Conservation (phyloP, 148 eudicot genomes). For the Silene uniflora region DNA sequence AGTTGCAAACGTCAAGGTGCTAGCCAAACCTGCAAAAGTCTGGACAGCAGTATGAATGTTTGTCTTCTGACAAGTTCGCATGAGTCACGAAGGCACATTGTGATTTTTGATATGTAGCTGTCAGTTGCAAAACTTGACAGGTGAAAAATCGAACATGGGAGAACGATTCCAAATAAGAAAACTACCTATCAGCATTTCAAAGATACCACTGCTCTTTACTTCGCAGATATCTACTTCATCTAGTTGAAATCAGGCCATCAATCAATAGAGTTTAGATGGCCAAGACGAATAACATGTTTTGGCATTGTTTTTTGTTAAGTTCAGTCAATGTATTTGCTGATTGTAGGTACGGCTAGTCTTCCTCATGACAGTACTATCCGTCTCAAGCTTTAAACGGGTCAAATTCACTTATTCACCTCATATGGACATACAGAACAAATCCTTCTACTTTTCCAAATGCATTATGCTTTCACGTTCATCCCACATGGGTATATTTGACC, state of each 20-base stretch:
- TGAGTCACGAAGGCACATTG: slow-evolving; percentile 91
- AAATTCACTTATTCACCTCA: no score
- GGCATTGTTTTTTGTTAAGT: not conserved
- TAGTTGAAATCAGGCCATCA: not conserved
- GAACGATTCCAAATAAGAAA: not conserved
- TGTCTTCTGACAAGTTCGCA: slow-evolving; percentile 95
- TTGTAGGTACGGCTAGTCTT: no score
- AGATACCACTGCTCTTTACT: not conserved
- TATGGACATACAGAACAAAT: no score
- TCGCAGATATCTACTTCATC: not conserved
- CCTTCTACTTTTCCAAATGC: no score
- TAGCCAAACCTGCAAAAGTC: slow-evolving; percentile 72
- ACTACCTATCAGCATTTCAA: not conserved
- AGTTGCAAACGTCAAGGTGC: not conserved
- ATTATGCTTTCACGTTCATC: no score
- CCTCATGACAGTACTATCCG: no score
- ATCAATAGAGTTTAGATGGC: not conserved
- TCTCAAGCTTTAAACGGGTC: no score
- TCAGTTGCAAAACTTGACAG: slow-evolving; percentile 19
- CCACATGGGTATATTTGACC: no score
- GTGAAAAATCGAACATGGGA: not conserved
- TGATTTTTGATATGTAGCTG: slow-evolving; percentile 87
- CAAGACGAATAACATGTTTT: not conserved
- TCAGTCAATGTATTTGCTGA: not conserved
- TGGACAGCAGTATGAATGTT: slow-evolving; percentile 82